Evolutionary conservation across 1,284 basidiomycete species (phyloP), one percentile per base, ranked within the genome.

Genomic region (Ganoderma multipileum): DNA sequence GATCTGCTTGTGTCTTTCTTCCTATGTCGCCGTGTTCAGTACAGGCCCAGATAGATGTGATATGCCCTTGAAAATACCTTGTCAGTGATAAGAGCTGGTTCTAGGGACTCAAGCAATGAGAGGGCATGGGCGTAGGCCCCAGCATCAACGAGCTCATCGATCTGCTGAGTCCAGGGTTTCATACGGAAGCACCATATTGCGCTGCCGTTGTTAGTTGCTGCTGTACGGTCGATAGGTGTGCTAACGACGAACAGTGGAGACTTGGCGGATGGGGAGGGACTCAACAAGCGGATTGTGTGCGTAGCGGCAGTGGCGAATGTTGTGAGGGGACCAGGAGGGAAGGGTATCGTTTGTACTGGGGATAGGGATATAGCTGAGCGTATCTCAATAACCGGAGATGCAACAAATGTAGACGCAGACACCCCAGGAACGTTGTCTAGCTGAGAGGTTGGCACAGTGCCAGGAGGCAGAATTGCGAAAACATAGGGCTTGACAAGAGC

Each of bases 401-500:
- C 83, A 20, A 85, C 82, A 63, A 81, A 81, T n/a, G 79, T 79
- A 11, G 79, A 67, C 5, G 73, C 52, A 7, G 74, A 63, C 2
- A 72, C 52, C 2, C 68, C 65, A 2, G 74, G 47, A 8, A 68
- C 64, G 54, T 75, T 72, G n/a, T 71, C 68, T 18, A 73, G 20
- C 47, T 74, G 74, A 1, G 78, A 75, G 2, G 76, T 72, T 2
- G 89, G 84, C 2, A 91, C 83, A 1, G 89, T 84, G 1, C 90
- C 90, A 0, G 91, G 81, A 0, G 95, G 92, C 6, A 97, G 83
- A 14, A 94, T 83, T 0, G 94, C 91, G 76, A 97, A 88, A 47
- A 98, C 86, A 77, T 96, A 97, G 0, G 96, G 96, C 74, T 91
- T 92, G 42, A 93, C 83, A 70, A 91, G 94, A 0, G 90, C 95